Base-by-base conservation (phyloP, 768 basidiomycete species). In the Podaxis carcinomalis region DNA sequence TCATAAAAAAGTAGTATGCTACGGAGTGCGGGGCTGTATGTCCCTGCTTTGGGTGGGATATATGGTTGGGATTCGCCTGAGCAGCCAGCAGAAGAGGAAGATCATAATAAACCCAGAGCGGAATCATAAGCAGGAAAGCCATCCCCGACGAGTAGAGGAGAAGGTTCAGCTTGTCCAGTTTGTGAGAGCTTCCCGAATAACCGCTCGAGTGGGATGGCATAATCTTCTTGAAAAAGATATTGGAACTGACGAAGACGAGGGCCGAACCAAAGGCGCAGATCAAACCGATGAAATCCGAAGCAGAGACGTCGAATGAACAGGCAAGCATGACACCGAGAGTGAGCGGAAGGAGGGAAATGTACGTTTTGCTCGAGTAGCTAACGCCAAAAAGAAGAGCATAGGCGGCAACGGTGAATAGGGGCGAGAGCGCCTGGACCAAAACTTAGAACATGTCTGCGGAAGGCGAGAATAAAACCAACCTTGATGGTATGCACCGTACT, bases 401-500 rank as follows among this genome's bases (percentile, higher is more conserved):
- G 0, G 96, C 94, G 5, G 90, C 87, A 25, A 99, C 97, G 2
- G 97, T 99, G 78, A 98, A 98, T 27, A 98, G 80, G 0, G 97
- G 97, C 0, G 97, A 98, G 46, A 98, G 77, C 0, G 97, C 97
- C 97, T 98, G 63, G 54, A 58, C 36, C 40, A 44, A 32, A 52
- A 39, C 19, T 47, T 19, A 58, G 5, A 10, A 57, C 16, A 57
- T 32, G 32, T 25, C 50, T 19, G 52, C 23, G 23, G 32, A 28
- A 54, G 36, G 40, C 32, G 58, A 10, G 40, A 52, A 51, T 52
- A 7, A 37, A 23, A 71, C 81, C 66, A 68, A 96, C 96, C 88
- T 99, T 99, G 75, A 98, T 98, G 51, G 96, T 98, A 73, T 99
- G 97, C 13, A 98, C 95, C 0, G 97, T 99, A 77, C 92, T 94